phyloP scores from a whole-genome alignment of 2,329 filamentous ascomycete genomes.

The Laburnicola sp. region DNA sequence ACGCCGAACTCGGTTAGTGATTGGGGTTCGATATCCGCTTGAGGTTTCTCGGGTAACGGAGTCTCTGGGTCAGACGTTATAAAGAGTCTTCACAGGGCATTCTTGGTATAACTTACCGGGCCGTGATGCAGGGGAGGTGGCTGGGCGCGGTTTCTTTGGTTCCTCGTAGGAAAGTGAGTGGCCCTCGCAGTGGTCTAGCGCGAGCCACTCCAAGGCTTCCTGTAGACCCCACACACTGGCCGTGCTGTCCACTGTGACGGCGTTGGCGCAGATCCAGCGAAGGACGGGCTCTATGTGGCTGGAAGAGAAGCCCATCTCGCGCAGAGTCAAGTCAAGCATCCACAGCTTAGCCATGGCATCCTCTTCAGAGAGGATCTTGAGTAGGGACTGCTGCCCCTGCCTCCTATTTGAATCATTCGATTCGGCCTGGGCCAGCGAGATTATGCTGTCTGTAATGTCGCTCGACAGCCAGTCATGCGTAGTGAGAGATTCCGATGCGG shows the following conservation, averaged over 20 bases:
- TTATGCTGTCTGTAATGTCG: conserved; percentile 75
- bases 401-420: conserved; percentile 55
- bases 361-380: conserved; percentile 65
- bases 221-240: conserved; percentile 78
- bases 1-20: conserved; percentile 16
- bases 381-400: conserved; percentile 42
- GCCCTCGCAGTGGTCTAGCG: conserved; percentile 69
- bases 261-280: conserved; percentile 42
- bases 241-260: conserved; percentile 55
- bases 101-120: conserved; percentile 18
- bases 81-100: background rate
- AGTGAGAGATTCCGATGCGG: conserved; percentile 74
- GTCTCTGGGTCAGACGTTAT: background rate
- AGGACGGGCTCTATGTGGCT: conserved; percentile 37
- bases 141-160: background rate
- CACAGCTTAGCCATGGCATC: conserved; percentile 79
- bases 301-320: conserved; percentile 66
- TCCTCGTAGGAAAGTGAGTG: conserved; percentile 66
- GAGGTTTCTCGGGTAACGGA: conserved; percentile 9
- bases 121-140: conserved; percentile 16
- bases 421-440: conserved; percentile 72
- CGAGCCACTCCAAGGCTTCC: conserved; percentile 87
- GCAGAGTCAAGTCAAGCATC: conserved; percentile 76
- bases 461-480: conserved; percentile 77
- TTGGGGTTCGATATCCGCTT: too few species aligned